These are phyloP conservation scores for Inonotus hispidus DNA, from an alignment of 1,284 basidiomycete genomes.

Conservation along the genomic window DNA sequence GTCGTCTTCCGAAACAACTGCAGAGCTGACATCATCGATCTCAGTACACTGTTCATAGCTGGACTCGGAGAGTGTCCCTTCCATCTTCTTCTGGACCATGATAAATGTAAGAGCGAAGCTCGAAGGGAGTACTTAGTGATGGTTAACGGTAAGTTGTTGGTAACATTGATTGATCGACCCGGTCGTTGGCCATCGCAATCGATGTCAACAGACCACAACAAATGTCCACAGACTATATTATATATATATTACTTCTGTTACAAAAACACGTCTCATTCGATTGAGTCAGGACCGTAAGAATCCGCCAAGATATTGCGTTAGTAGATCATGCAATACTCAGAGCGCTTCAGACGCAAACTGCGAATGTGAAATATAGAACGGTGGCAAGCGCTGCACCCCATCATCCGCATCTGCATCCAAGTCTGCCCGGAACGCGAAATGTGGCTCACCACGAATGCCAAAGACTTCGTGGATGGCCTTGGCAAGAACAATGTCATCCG, in stretches of 20 bases:
- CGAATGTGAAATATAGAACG: not conserved
- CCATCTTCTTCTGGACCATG: not conserved
- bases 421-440: not conserved
- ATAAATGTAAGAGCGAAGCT: not conserved
- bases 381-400: not conserved
- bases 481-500: constrained; percentile 13
- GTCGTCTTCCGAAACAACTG: not conserved
- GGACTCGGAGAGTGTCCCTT: not conserved
- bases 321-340: not conserved
- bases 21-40: not conserved
- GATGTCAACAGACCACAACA: no score
- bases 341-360: not conserved
- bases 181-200: no score
- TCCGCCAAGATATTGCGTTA: not conserved
- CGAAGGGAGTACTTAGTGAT: no score
- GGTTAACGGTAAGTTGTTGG: no score
- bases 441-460: constrained; percentile 13
- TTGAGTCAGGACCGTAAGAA: no score
- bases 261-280: no score
- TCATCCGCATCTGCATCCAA: not conserved
- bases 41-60: not conserved
- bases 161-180: not conserved
- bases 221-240: no score
- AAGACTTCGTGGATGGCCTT: constrained; percentile 13
- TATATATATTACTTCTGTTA: no score